These are phyloP conservation scores for Macrotyloma uniflorum DNA, from an alignment of 306 rosid genomes.

Conservation along the genomic window DNA sequence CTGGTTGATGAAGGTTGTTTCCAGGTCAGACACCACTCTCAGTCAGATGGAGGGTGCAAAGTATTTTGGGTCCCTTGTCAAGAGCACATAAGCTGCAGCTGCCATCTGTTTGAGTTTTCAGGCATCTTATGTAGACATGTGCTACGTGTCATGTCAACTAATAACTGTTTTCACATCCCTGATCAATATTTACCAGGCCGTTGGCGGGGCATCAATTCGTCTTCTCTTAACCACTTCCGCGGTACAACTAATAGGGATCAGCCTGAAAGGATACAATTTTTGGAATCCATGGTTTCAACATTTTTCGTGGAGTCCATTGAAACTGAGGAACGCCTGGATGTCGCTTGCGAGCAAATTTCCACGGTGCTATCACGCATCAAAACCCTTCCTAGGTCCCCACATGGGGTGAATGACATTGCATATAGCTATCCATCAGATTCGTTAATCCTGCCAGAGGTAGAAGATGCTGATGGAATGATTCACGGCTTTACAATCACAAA, in stretches of 20 bases:
- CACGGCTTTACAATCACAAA: slow-evolving; percentile 56
- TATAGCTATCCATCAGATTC: slow-evolving; percentile 65
- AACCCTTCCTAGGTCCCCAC: slow-evolving; percentile 65
- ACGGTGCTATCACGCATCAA: slow-evolving; percentile 64
- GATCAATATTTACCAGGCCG: slow-evolving; percentile 70
- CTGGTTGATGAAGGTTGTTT: slow-evolving; percentile 71
- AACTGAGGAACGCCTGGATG: slow-evolving; percentile 75
- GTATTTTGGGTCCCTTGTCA: slow-evolving; percentile 81
- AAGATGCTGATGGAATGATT: slow-evolving; percentile 64
- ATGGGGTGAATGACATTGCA: slow-evolving; percentile 49
- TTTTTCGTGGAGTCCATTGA: slow-evolving; percentile 70
- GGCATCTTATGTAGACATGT: slow-evolving; percentile 81
- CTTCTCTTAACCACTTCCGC: slow-evolving; percentile 51
- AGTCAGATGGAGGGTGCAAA: slow-evolving; percentile 80
- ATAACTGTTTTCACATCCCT: slow-evolving; percentile 86
- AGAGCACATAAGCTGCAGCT: slow-evolving; percentile 83
- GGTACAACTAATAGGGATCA: slow-evolving; percentile 52
- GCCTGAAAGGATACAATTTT: slow-evolving; percentile 59
- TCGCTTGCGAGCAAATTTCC: slow-evolving; percentile 73
- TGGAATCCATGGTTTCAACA: slow-evolving; percentile 69
- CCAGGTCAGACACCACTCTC: slow-evolving; percentile 86
- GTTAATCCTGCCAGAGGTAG: slow-evolving; percentile 70
- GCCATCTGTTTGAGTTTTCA: slow-evolving; percentile 71
- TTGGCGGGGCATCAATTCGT: slow-evolving; percentile 56
- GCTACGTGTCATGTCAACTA: slow-evolving; percentile 77